A percentile compares a stretch with the other conserved stretches of the same genome.
These are phyloP conservation scores for Vanrija sp. DNA, from an alignment of 1,284 basidiomycete genomes.

Conservation along the genomic window DNA sequence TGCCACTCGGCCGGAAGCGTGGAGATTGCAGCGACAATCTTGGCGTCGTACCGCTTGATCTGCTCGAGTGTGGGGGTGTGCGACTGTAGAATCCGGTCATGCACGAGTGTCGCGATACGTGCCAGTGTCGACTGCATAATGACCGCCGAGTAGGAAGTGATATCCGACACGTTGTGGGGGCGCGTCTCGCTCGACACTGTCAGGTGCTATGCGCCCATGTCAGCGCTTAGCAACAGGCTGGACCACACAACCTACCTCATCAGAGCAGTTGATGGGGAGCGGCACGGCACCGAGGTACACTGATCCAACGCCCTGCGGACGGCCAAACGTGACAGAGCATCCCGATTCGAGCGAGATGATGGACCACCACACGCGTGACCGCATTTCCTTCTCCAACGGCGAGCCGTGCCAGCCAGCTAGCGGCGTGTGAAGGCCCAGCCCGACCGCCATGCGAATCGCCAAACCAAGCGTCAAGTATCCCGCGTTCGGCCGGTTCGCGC, in stretches of 20 bases:
- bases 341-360: constrained; percentile 23
- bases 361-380: constrained; percentile 23
- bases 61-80: constrained; percentile 21
- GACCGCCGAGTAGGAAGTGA: constrained; percentile 22
- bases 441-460: constrained; percentile 20
- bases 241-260: constrained; percentile 4
- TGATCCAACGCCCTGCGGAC: constrained; percentile 16
- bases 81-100: constrained; percentile 17
- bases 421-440: constrained; percentile 21
- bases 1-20: constrained; percentile 5
- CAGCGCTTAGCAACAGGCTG: too few relatives aligned
- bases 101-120: constrained; percentile 9
- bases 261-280: constrained; percentile 21
- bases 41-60: not conserved
- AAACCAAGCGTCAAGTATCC: constrained; percentile 23
- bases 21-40: not conserved
- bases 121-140: constrained; percentile 22
- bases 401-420: not conserved
- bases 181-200: constrained; percentile 10
- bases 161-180: constrained; percentile 8
- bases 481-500: constrained; percentile 22
- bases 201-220: not conserved
- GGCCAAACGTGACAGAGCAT: constrained; percentile 24
- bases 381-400: constrained; percentile 18
- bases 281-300: constrained; percentile 3